These are phyloP conservation scores for Cytospora schulzeri DNA, from an alignment of 2,329 filamentous ascomycete species.

Conservation along the genomic window DNA sequence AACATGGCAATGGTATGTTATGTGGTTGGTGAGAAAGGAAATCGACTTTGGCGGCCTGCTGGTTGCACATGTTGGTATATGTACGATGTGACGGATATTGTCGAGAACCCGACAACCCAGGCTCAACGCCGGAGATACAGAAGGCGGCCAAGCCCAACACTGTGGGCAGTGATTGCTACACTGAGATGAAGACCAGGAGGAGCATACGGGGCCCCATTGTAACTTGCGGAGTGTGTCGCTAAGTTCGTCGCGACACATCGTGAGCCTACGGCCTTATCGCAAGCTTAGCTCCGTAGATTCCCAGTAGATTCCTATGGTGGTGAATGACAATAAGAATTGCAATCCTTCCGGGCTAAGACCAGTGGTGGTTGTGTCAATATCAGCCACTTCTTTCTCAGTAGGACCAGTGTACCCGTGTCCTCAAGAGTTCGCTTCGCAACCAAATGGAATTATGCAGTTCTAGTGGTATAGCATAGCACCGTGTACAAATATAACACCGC, in stretches of 20 bases:
- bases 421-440: neutral
- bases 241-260: neutral
- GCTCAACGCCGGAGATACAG: neutral
- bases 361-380: neutral
- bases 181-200: neutral
- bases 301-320: no score
- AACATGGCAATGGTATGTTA: neutral
- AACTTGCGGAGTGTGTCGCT: neutral
- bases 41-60: neutral
- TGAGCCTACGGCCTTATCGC: no score
- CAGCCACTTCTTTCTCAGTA: neutral
- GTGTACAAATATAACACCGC: neutral
- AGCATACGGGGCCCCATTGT: neutral
- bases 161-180: neutral
- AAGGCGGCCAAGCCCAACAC: neutral
- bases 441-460: neutral
- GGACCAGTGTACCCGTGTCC: neutral
- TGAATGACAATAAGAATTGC: neutral
- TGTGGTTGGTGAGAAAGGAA: neutral
- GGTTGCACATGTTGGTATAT: neutral
- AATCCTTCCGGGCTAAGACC: neutral
- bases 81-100: neutral
- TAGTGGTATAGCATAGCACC: constrained; percentile 4
- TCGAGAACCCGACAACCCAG: neutral
- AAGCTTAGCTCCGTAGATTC: neutral